Evolutionary conservation across 257 asterid genomes (phyloP).

Genomic region (Plantago ovata): DNA sequence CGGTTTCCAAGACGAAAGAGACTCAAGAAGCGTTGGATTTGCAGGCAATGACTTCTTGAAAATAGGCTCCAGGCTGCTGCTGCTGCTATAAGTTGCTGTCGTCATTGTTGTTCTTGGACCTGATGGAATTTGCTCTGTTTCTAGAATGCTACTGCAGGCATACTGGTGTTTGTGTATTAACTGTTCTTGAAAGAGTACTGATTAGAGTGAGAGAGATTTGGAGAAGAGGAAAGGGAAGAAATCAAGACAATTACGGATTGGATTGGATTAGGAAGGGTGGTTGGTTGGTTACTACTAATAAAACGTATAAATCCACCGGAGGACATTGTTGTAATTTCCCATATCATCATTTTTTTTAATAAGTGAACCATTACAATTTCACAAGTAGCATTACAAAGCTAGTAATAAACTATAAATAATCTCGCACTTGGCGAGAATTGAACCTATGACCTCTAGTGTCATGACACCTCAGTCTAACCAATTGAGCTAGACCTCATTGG

Average conservation of each 20-base stretch:
- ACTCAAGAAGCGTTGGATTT: conserved; percentile 48
- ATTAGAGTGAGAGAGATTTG: conserved; percentile 19
- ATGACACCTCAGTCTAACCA: too few relatives aligned
- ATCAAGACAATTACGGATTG: conserved; percentile 41
- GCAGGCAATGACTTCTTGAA: conserved; percentile 72
- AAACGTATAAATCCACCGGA: conserved; percentile 8
- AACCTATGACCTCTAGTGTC: too few relatives aligned
- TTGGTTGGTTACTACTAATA: conserved; percentile 37
- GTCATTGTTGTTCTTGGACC: conserved; percentile 1
- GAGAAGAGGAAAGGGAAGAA: conserved; percentile 37
- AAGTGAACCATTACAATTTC: too few relatives aligned
- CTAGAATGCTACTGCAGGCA: too few relatives aligned
- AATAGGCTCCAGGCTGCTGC: conserved; percentile 70
- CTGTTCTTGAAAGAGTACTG: not conserved
- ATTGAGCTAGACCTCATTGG: too few relatives aligned
- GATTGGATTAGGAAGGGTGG: conserved; percentile 26
- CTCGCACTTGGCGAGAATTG: too few relatives aligned
- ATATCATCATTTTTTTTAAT: too few relatives aligned
- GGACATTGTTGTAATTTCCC: not conserved
- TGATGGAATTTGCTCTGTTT: not conserved
- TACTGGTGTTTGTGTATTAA: not conserved
- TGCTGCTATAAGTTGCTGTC: conserved; percentile 88
- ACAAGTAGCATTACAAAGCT: too few relatives aligned
- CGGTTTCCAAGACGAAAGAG: conserved; percentile 71
- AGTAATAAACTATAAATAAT: too few relatives aligned